Evolutionary conservation across 768 basidiomycete species (phyloP), one percentile per base, ranked within the genome.

Genomic region (Botryobasidium botryosum): DNA sequence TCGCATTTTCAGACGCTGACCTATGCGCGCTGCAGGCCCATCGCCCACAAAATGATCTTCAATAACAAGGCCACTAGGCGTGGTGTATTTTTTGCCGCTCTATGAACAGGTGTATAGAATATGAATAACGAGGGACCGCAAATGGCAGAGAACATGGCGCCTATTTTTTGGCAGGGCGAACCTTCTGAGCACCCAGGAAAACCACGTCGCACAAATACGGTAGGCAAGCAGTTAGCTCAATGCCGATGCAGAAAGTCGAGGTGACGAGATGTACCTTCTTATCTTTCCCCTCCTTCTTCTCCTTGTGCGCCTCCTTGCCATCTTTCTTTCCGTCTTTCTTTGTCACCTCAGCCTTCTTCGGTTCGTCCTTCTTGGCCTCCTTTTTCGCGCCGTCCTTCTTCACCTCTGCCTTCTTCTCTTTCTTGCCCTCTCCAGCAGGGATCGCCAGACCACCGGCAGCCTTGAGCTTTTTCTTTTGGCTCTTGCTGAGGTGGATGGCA

Each of bases 1-100:
- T 40, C 67, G 53, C 67, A 69, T 68, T 38, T 57, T 57, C 43
- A 67, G 55, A 53, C 61, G 61, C 55, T 64, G 62, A 38, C 68
- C 68, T 5, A 55, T 49, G 58, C 64, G 67, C 45, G 66, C 64
- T 20, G 56, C 60, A 10, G 63, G 57, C 38, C 68, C 68, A 18
- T 57, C 56, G 24, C 68, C 68, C 36, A 57, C 47, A 56, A 64
- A 67, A 52, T 60, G 52, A 52, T 68, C 67, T 52, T 64, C 63
- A 51, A 66, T 61, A 50, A 61, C 51, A 37, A 69, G 55, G 24
- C 68, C 68, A 35, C 60, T 60, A 10, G 62, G 55, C 40, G 40
- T 45, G 63, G 57, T 21, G 59, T n/a, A n/a, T n/a, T n/a, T n/a
- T n/a, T n/a, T n/a, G n/a, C n/a, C n/a, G n/a, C n/a, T n/a, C n/a